A percentile compares a stretch with the other conserved stretches of the same genome.
phyloP scores from a whole-genome alignment of 768 basidiomycete genomes.

The Tylopilus sp. region DNA sequence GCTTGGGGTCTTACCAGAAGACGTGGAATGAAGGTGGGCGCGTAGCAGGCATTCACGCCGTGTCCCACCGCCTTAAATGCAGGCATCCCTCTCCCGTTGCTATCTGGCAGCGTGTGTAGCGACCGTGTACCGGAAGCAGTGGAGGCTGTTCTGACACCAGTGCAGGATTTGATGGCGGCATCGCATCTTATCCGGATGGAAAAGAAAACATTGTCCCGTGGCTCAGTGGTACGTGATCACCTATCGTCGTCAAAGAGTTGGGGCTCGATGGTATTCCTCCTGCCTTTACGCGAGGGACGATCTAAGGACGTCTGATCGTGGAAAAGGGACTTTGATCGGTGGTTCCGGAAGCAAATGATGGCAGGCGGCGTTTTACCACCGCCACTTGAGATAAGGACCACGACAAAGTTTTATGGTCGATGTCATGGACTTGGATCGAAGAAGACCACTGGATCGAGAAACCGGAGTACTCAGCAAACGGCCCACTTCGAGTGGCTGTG shows the following conservation, averaged over 20 bases:
- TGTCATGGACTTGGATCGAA: no score
- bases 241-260: background rate
- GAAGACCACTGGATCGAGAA: no score
- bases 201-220: no score
- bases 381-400: no score
- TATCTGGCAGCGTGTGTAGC: background rate
- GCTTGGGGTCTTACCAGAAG: slow-evolving; percentile 9
- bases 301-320: background rate
- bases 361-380: no score
- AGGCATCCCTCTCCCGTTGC: background rate
- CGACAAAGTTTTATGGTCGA: no score
- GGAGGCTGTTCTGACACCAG: background rate
- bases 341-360: no score
- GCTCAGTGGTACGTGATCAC: no score
- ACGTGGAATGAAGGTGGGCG: background rate
- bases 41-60: background rate
- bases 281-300: background rate
- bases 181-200: background rate
- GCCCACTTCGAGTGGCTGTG: no score
- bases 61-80: background rate
- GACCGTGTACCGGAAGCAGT: background rate
- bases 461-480: no score
- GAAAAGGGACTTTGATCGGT: no score
- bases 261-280: background rate
- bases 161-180: background rate